A percentile compares a stretch with the other conserved stretches of the same genome.
Evolutionary conservation across 495 filamentous ascomycete genomes (phyloP).

Genomic region (Podospora sp.): DNA sequence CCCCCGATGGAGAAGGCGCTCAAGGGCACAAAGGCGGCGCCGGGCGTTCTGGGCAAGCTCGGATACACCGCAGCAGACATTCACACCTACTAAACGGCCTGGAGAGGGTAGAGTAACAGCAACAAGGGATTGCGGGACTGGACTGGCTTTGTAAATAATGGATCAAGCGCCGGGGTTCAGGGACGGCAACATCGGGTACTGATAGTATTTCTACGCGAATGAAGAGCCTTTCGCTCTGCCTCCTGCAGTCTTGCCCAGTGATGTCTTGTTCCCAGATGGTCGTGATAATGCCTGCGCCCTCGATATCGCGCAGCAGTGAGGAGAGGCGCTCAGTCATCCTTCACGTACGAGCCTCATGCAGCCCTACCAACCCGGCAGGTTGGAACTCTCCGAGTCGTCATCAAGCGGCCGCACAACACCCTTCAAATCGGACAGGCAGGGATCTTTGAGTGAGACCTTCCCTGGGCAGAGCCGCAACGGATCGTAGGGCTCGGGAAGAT

Average conservation of each 20-base stretch:
- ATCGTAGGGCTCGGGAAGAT: background rate
- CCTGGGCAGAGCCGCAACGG: background rate
- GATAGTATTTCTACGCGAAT: background rate
- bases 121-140: background rate
- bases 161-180: background rate
- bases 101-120: no score
- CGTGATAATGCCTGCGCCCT: no score
- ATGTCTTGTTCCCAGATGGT: no score
- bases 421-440: background rate
- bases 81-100: conserved; percentile 28
- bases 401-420: background rate
- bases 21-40: conserved; percentile 43
- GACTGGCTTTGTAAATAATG: background rate
- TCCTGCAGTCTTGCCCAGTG: no score
- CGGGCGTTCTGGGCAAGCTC: conserved; percentile 53
- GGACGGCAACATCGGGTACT: background rate
- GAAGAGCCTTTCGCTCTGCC: background rate
- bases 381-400: background rate
- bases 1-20: conserved; percentile 63
- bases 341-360: background rate
- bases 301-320: no score
- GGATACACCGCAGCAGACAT: conserved; percentile 41
- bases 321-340: no score
- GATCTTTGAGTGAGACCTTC: background rate
- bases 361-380: background rate